phyloP scores from a whole-genome alignment of 129 eudicot genomes.

The Flaveria robusta region DNA sequence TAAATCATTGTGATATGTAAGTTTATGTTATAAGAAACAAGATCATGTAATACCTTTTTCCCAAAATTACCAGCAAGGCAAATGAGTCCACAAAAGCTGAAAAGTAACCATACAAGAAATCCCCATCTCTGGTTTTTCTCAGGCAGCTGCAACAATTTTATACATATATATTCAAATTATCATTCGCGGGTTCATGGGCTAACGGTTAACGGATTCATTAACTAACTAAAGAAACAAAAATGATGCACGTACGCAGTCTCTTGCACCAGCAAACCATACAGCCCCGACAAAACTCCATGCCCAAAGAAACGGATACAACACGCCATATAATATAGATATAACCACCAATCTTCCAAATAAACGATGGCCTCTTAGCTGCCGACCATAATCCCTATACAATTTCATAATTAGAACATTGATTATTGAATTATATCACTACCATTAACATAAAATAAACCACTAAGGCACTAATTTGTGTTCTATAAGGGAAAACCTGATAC shows the following conservation, averaged over 20 bases:
- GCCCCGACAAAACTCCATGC: conserved; percentile 87
- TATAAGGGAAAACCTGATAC: neutral
- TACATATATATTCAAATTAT: conserved; percentile 16
- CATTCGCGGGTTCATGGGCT: neutral
- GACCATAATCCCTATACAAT: conserved; percentile 67
- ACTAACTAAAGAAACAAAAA: conserved; percentile 10
- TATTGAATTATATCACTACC: neutral
- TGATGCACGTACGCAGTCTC: conserved; percentile 60
- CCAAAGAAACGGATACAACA: conserved; percentile 90
- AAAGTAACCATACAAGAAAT: conserved; percentile 86
- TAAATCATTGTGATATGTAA: neutral
- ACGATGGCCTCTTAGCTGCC: conserved; percentile 76
- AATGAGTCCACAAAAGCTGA: conserved; percentile 88
- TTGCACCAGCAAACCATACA: conserved; percentile 74
- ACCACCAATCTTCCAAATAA: conserved; percentile 83
- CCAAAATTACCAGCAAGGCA: conserved; percentile 71
- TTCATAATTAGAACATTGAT: neutral
- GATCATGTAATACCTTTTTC: conserved; percentile 59
- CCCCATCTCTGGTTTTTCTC: conserved; percentile 93
- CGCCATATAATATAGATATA: conserved; percentile 56
- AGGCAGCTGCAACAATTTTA: conserved; percentile 69
- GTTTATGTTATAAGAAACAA: conserved; percentile 7
- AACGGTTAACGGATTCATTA: neutral
- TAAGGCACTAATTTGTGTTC: too few relatives aligned
- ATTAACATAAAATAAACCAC: too few relatives aligned